Evolutionary conservation across 257 asterid genomes (phyloP), one percentile per base, ranked within the genome.

Genomic region (Solanum sitiens): DNA sequence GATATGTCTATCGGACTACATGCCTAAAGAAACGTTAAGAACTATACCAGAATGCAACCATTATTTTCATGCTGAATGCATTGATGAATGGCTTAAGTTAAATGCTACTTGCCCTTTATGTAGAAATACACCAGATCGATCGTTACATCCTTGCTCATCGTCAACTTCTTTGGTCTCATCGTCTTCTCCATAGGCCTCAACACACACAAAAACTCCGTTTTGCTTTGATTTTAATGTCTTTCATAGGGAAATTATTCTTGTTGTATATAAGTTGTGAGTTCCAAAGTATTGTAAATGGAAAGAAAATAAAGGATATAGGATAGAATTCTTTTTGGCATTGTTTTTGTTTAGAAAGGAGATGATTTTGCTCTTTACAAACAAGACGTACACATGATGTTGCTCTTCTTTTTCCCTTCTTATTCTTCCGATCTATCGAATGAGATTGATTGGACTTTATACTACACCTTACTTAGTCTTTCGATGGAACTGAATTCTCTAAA

Each of bases 21-120:
- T 92, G 72, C 91, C 99, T 1, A 94, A 93, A 84, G 98, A 96
- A 87, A 93, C 90, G 0, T 40, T 95, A 18, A 92, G 96, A 40
- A 93, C 93, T 35, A 91, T 96, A 50, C 99, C 99, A 0, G 97
- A 93, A 16, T 96, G 99, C 92, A 91, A 93, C 82, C 99, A 96
- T 87, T 94, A 90, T 87, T 96, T 92, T 86, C 99, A 96, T 59
- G 94, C 87, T 0, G 88, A 89, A 20, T 96, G 99, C 86, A 88
- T 96, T 1, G 98, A 95, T 74, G 98, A 95, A 88, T 96, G 99
- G 99, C 97, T 96, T 27, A 93, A 89, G 91, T 92, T 93, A 87
- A 96, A 96, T 13, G 97, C 95, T 4, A 91, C 92, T 11, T 96
- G 99, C 47, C 99, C 99, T 0, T 21, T 96, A 88, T 96, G 99